A percentile compares a stretch with the other conserved stretches of the same genome.
phyloP scores from a whole-genome alignment of 768 basidiomycete genomes.

The Leucocoprinus leucothites region DNA sequence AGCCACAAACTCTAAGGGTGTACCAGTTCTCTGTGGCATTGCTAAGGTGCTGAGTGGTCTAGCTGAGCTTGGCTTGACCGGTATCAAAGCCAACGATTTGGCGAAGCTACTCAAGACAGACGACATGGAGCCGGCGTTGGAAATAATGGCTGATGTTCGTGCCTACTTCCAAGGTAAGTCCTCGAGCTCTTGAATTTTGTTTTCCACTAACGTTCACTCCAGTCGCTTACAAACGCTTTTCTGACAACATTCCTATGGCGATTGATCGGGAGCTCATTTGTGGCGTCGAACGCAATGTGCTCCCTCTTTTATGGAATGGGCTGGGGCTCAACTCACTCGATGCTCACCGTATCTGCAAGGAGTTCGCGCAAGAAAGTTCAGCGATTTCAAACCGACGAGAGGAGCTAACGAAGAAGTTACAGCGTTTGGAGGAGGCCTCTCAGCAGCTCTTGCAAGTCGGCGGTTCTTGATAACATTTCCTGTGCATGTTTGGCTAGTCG shows the following conservation, averaged over 20 bases:
- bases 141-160: conserved; percentile 69
- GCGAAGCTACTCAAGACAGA: conserved; percentile 49
- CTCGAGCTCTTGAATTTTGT: not conserved
- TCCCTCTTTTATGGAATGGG: conserved; percentile 40
- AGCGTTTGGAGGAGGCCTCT: conserved; percentile 33
- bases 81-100: conserved; percentile 39
- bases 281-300: conserved; percentile 44
- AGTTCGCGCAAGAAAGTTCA: conserved; percentile 49
- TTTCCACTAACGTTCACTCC: not conserved
- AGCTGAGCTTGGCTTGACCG: conserved; percentile 35
- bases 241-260: conserved; percentile 52
- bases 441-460: conserved; percentile 12
- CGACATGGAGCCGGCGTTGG: conserved; percentile 49
- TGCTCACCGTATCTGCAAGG: conserved; percentile 44
- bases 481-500: conserved; percentile 8
- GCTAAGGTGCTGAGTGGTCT: conserved; percentile 31
- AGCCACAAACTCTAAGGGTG: conserved; percentile 2
- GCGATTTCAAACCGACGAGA: conserved; percentile 40
- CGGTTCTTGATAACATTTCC: not conserved
- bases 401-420: conserved; percentile 48
- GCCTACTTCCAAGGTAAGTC: conserved; percentile 71
- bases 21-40: conserved; percentile 19
- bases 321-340: conserved; percentile 52
- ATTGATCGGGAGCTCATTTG: conserved; percentile 56
- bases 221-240: conserved; percentile 62